A percentile compares a stretch with the other conserved stretches of the same genome.
Conservation (phyloP, 1,139 yeast species). For the Chernovozyma aurita region DNA sequence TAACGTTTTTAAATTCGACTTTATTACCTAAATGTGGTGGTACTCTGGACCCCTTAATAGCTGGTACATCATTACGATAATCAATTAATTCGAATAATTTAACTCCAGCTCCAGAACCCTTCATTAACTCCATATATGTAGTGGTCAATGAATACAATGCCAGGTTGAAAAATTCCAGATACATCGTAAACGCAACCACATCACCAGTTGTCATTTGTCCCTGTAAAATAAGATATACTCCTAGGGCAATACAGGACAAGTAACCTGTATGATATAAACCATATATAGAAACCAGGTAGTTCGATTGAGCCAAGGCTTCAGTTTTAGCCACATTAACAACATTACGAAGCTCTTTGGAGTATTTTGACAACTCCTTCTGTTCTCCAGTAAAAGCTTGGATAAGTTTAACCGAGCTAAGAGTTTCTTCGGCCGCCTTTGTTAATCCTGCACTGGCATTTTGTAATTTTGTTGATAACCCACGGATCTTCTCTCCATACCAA, state of each 20-base stretch:
- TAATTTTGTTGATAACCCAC: slow-evolving; percentile 38
- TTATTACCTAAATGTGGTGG: slow-evolving; percentile 46
- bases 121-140: slow-evolving; percentile 52
- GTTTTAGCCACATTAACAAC: slow-evolving; percentile 41
- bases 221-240: slow-evolving; percentile 38
- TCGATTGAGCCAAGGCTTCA: slow-evolving; percentile 47
- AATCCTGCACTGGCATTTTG: slow-evolving; percentile 47
- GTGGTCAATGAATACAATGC: slow-evolving; percentile 48
- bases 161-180: slow-evolving; percentile 45
- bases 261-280: slow-evolving; percentile 44
- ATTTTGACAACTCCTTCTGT: slow-evolving; percentile 38
- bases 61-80: slow-evolving; percentile 38
- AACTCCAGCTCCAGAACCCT: slow-evolving; percentile 53
- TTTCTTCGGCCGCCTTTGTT: slow-evolving; percentile 44
- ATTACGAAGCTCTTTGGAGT: slow-evolving; percentile 36
- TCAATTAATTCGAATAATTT: slow-evolving; percentile 46
- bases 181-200: slow-evolving; percentile 47
- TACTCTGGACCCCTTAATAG: slow-evolving; percentile 38
- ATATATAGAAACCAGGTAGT: slow-evolving; percentile 43
- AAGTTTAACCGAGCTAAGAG: slow-evolving; percentile 39
- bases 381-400: slow-evolving; percentile 47
- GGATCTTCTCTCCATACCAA: slow-evolving; percentile 46
- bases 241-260: slow-evolving; percentile 42
- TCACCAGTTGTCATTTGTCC: slow-evolving; percentile 46
- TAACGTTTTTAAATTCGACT: slow-evolving; percentile 62